Evolutionary conservation across 176 grass and related monocot genomes (phyloP).

Genomic region (Dendrocalamus sinicus): DNA sequence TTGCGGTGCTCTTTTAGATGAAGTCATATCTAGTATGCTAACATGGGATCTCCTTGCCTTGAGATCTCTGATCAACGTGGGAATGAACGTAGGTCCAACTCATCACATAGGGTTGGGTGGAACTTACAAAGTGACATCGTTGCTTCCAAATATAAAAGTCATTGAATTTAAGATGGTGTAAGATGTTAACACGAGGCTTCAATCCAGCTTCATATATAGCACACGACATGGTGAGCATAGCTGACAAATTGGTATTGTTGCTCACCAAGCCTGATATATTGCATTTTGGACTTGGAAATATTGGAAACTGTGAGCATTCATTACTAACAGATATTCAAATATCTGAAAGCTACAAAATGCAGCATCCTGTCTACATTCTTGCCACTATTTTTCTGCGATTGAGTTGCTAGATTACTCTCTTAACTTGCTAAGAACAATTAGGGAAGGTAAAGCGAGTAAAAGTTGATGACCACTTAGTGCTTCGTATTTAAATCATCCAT

Average conservation of each 20-base stretch:
- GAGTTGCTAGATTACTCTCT: background rate
- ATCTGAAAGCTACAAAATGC: background rate
- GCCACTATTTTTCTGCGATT: background rate
- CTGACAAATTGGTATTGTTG: background rate
- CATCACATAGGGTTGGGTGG: background rate
- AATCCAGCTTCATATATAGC: background rate
- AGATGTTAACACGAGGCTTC: background rate
- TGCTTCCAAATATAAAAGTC: conserved; percentile 13
- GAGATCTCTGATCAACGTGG: background rate
- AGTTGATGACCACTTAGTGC: background rate
- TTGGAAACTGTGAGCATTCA: background rate
- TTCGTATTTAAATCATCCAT: background rate
- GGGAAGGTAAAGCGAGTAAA: background rate
- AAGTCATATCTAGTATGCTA: background rate
- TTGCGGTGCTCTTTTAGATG: background rate
- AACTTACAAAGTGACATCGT: conserved; percentile 15
- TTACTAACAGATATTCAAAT: conserved; percentile 7
- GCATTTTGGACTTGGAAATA: background rate
- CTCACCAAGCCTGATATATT: conserved; percentile 25
- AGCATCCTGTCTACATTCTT: background rate
- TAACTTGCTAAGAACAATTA: background rate
- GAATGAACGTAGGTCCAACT: background rate
- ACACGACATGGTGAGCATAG: background rate
- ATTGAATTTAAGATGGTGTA: conserved; percentile 3
- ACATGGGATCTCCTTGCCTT: background rate